Base-by-base conservation (phyloP, 73 alveolate genomes). In the Paramecium primaurelia region DNA sequence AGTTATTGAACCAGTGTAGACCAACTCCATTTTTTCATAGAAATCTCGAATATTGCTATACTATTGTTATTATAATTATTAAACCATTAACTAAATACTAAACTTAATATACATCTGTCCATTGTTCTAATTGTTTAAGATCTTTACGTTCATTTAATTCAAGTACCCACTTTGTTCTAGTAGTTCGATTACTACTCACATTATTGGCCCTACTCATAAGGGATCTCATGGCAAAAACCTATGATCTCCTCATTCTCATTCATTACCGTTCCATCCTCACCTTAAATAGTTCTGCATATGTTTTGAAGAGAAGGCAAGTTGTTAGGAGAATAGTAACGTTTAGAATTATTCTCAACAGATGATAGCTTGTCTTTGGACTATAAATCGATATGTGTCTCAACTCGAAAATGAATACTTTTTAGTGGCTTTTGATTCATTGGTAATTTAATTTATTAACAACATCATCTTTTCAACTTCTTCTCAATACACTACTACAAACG, bases 181-280 rank as follows among this genome's bases (percentile, higher is more conserved):
- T 40, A 16, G 45, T 80, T 45, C 51, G 28, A 26, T 45, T 45
- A 10, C 37, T 32, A 8, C 75, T 80, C 32, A 36, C 51, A 32
- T 49, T 47, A 47, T 80, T 49, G 44, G 77, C 58, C 32, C 49
- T 22, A 64, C 84, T 64, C 75, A 80, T 26, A 4, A 80, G 45
- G 28, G 71, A 26, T 26, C 73, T 40, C 73, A 80, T 45, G 28
- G 77, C 44, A 44, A 80, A 80, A 28, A 80, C 45, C 91, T 80
- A 45, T 32, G 71, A 38, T 42, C 28, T 45, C 84, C 42, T 32
- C 42, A 32, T 75, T 20, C 40, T 75, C 88, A 42, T 18, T 22
- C 34, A 73, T 14, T 80, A 80, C 91, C 32, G 91, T 80, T 80
- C 91, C 91, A 47, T 80, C 91, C 44, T 80, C 91, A 16, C 91